These are phyloP conservation scores for Torulaspora gathmanii DNA, from an alignment of 805 yeast genomes.

Conservation along the genomic window DNA sequence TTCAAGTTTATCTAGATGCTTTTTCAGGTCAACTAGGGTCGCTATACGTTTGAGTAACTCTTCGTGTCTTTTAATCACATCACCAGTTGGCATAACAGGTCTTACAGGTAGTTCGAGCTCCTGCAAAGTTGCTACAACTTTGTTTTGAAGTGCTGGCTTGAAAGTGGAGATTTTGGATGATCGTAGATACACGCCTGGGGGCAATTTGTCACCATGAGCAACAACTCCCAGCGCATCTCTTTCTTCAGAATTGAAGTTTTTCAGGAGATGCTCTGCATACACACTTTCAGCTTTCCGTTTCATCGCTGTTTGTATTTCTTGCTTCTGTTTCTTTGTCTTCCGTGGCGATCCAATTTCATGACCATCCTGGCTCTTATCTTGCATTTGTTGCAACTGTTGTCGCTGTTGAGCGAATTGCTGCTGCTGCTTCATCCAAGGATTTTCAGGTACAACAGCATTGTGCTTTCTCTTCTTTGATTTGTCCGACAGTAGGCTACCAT, in stretches of 20 bases:
- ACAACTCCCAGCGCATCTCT: conserved; percentile 80
- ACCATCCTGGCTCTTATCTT: conserved; percentile 19
- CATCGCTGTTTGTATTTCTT: conserved; percentile 29
- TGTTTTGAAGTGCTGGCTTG: conserved; percentile 70
- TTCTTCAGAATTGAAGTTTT: conserved; percentile 62
- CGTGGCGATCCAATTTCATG: conserved; percentile 18
- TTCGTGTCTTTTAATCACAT: conserved; percentile 72
- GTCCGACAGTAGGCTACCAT: conserved; percentile 69
- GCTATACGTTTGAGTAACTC: conserved; percentile 64
- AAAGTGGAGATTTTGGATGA: conserved; percentile 73
- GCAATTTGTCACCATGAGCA: conserved; percentile 65
- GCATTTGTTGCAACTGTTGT: conserved; percentile 33
- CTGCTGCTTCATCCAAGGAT: conserved; percentile 43
- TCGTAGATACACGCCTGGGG: conserved; percentile 77
- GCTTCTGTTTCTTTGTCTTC: conserved; percentile 33
- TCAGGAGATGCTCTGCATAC: conserved; percentile 34
- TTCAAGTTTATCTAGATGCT: conserved; percentile 80
- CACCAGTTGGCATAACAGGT: conserved; percentile 84
- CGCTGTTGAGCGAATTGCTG: conserved; percentile 39
- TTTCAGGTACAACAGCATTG: conserved; percentile 39
- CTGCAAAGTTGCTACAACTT: conserved; percentile 55
- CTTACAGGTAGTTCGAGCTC: conserved; percentile 76
- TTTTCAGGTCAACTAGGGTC: conserved; percentile 74
- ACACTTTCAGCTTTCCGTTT: conserved; percentile 33
- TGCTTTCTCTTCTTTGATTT: conserved; percentile 52